Base-by-base conservation (phyloP, 2,329 filamentous ascomycete species). In the Clarireedia homoeocarpa region DNA sequence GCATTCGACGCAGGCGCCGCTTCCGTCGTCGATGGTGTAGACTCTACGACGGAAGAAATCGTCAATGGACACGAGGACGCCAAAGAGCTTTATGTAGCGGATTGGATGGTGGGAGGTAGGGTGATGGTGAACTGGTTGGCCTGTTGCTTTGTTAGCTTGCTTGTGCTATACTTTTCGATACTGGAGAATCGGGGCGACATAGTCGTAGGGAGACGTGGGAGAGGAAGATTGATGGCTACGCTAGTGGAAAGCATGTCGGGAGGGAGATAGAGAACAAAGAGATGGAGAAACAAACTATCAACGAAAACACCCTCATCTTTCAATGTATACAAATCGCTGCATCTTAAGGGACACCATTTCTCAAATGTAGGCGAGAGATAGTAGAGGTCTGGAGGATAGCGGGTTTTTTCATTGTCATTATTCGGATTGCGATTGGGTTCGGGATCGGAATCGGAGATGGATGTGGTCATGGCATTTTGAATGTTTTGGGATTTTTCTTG, bases 41-140 rank as follows among this genome's bases (percentile, higher is more conserved):
- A 80, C 71, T 46, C 72, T 74, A 38, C 73, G 73, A 38, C 70
- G 71, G 38, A 65, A 60, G 55, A 74, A 78, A 23, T 82, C 75
- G 60, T 82, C 77, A 38, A 83, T 71, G 12, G 79, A 81, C 55
- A 91, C 83, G 23, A 92, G 77, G 7, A 90, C 71, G 30, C 89
- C 89, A 6, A 83, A 78, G 34, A 91, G 70, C 59, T 85, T 83
- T 53, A 88, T 80, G 81, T 85, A 91, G 77, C 83, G 82, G 63
- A 92, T 82, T 0, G 88, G 88, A 62, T 91, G 83, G 69, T 91
- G 91, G 50, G 77, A 71, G 7, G 42, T 23, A 6, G 49, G 53
- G 72, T 84, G 77, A 70, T 91, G 90, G 67, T 77, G 85, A 36
- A 85, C 74, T 60, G 78, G 73, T 64, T 82, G 78, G 49, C 76